A percentile compares a stretch with the other conserved stretches of the same genome.
phyloP scores from a whole-genome alignment of 73 alveolate species.

The Tetrahymena borealis region DNA sequence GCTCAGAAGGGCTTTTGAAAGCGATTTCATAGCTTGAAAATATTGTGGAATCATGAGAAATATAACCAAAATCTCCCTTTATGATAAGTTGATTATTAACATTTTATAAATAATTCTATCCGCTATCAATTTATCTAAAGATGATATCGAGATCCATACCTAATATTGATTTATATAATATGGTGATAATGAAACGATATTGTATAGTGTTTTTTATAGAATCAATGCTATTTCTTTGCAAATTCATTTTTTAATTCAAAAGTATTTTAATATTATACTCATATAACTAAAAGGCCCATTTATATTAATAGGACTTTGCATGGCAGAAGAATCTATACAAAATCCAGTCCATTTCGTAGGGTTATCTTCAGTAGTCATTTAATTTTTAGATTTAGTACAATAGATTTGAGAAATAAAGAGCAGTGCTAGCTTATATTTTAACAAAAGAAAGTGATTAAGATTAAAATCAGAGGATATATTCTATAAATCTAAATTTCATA shows the following conservation, averaged over 20 bases:
- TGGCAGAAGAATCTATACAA: not conserved
- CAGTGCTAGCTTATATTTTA: not conserved
- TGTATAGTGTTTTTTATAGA: too few relatives aligned
- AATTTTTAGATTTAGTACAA: not conserved
- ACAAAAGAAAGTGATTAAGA: not conserved
- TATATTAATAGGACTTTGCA: not conserved
- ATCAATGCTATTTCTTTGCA: too few relatives aligned
- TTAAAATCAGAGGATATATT: not conserved
- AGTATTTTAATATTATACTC: not conserved
- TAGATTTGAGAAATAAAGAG: not conserved
- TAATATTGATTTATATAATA: too few relatives aligned
- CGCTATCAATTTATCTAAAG: not conserved
- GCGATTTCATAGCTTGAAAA: not conserved
- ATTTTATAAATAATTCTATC: not conserved
- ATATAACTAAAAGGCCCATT: not conserved
- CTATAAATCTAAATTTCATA: not conserved
- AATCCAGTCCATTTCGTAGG: not conserved
- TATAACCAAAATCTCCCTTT: not conserved
- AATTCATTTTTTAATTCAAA: too few relatives aligned
- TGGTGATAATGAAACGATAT: too few relatives aligned
- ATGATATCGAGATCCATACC: not conserved
- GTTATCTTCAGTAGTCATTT: not conserved
- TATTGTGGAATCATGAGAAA: not conserved
- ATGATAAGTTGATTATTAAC: not conserved
- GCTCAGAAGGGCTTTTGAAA: not conserved